Evolutionary conservation across 306 rosid genomes (phyloP).

Genomic region (Ormosia emarginata): DNA sequence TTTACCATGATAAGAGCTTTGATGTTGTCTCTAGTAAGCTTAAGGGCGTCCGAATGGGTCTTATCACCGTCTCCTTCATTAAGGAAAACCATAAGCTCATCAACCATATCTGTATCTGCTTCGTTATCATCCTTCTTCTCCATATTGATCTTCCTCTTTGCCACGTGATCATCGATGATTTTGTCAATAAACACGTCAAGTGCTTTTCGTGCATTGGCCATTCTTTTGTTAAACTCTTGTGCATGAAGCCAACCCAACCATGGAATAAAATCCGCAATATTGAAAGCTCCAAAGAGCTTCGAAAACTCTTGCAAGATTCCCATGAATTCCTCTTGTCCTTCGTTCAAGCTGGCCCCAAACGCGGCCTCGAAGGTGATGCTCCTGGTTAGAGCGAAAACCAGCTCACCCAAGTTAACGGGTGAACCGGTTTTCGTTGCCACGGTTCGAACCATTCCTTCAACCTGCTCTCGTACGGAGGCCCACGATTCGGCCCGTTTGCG

Average conservation of each 20-base stretch:
- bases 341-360: conserved; percentile 40
- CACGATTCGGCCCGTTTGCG: conserved; percentile 69
- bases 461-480: conserved; percentile 66
- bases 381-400: conserved; percentile 50
- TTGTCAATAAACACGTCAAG: conserved; percentile 61
- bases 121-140: neutral
- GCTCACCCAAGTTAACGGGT: conserved; percentile 44
- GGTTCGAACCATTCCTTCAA: conserved; percentile 15
- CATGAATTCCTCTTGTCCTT: conserved; percentile 68
- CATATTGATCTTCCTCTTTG: conserved; percentile 27
- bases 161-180: conserved; percentile 58
- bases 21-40: conserved; percentile 62
- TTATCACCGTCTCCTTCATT: conserved; percentile 18
- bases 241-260: conserved; percentile 56
- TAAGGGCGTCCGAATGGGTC: conserved; percentile 23
- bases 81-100: conserved; percentile 62
- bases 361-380: conserved; percentile 62
- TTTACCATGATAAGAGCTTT: conserved; percentile 77
- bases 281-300: conserved; percentile 71
- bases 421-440: conserved; percentile 19
- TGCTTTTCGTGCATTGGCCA: conserved; percentile 43
- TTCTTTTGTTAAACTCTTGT: conserved; percentile 45
- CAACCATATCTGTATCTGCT: conserved; percentile 64
- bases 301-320: conserved; percentile 68
- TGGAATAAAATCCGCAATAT: conserved; percentile 59